Evolutionary conservation across 495 filamentous ascomycete species (phyloP).

Genomic region (Podospora pseudocomata): DNA sequence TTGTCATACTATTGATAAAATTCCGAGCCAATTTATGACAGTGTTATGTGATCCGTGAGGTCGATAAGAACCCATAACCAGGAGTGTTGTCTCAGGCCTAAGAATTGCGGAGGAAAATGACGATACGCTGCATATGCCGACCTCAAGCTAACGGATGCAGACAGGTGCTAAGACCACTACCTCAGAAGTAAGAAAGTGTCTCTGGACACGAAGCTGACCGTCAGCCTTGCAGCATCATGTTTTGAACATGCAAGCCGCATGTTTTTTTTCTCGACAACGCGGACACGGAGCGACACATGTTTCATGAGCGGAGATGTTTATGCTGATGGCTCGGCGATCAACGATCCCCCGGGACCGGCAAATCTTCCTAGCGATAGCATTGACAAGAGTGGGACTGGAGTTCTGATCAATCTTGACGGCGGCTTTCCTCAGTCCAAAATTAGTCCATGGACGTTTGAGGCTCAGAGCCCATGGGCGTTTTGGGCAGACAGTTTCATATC

Average conservation of each 20-base stretch:
- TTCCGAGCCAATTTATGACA: neutral
- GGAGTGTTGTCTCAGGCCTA: neutral
- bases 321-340: neutral
- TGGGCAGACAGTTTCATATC: neutral
- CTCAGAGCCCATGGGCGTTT: neutral
- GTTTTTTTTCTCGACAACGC: neutral
- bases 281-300: neutral
- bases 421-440: neutral
- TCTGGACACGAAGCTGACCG: too few species aligned
- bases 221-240: neutral
- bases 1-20: conserved; percentile 4
- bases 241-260: neutral
- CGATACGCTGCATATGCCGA: too few species aligned
- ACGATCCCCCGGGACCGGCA: neutral
- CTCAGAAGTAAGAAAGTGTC: neutral
- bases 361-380: neutral
- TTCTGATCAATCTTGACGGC: neutral
- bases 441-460: neutral
- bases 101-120: neutral
- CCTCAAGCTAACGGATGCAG: neutral
- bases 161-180: neutral
- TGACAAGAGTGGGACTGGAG: neutral
- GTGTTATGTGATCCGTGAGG: neutral
- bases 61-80: neutral
- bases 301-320: neutral